Conservation (phyloP, 164 flowering plant genomes). For the Nymphaea thermarum region DNA sequence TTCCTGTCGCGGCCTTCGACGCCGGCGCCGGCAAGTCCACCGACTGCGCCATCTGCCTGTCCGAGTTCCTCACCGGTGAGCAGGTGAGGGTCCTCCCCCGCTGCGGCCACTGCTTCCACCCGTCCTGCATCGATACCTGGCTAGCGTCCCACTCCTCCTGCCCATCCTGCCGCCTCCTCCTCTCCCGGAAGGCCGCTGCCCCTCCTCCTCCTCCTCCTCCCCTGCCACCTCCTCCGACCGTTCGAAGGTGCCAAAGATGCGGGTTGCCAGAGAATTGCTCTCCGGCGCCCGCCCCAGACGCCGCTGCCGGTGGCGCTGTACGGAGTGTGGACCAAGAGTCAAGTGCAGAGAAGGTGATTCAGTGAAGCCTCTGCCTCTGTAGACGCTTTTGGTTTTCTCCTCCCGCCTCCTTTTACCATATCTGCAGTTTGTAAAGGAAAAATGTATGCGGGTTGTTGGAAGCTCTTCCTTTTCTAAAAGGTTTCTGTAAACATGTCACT, state of each 20-base stretch:
- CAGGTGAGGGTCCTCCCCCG: slow-evolving; percentile 67
- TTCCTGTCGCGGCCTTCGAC: slow-evolving; percentile 38
- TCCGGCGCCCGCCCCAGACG: slow-evolving; percentile 27
- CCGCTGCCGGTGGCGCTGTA: slow-evolving; percentile 12
- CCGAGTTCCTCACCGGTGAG: slow-evolving; percentile 71
- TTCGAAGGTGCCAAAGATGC: slow-evolving; percentile 11
- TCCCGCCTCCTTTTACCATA: neutral
- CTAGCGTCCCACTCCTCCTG: slow-evolving; percentile 75
- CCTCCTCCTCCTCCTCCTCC: neutral
- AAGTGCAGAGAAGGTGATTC: slow-evolving; percentile 25
- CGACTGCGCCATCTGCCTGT: slow-evolving; percentile 81
- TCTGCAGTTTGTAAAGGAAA: neutral
- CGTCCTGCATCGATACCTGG: slow-evolving; percentile 74
- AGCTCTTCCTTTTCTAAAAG: neutral
- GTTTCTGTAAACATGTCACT: no score
- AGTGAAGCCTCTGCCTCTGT: slow-evolving; percentile 27
- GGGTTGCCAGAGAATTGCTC: slow-evolving; percentile 26
- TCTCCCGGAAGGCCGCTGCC: slow-evolving; percentile 5
- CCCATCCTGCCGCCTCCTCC: slow-evolving; percentile 75
- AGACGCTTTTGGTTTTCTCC: neutral
- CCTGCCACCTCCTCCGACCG: neutral
- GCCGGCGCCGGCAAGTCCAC: slow-evolving; percentile 19
- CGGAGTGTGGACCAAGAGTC: slow-evolving; percentile 13
- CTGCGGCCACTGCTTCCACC: slow-evolving; percentile 86
- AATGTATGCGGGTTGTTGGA: neutral